These are phyloP conservation scores for Arachnomyces sp. DNA, from an alignment of 2,329 filamentous ascomycete genomes.

Conservation along the genomic window DNA sequence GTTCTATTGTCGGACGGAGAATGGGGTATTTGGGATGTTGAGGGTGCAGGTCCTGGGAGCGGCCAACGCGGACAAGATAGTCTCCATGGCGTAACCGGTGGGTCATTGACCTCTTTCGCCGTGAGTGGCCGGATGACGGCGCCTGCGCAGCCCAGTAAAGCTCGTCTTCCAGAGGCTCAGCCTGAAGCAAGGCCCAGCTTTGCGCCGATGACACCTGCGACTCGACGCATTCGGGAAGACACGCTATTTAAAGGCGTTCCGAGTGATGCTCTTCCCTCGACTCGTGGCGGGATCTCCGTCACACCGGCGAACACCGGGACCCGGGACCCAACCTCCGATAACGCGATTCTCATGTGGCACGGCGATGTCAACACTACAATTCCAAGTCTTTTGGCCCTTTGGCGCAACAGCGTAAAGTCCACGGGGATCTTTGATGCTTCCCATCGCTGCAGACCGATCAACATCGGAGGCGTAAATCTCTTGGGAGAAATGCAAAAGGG, in stretches of 20 bases:
- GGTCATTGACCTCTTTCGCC: constrained; percentile 35
- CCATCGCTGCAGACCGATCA: constrained; percentile 29
- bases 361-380: constrained; percentile 35
- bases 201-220: constrained; percentile 43
- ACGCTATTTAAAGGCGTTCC: constrained; percentile 34
- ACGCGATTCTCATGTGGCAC: constrained; percentile 38
- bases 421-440: constrained; percentile 33
- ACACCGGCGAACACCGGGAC: constrained; percentile 27
- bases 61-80: constrained; percentile 31
- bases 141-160: constrained; percentile 16
- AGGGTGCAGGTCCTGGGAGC: constrained; percentile 36
- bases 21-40: constrained; percentile 45
- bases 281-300: constrained; percentile 36
- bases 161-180: constrained; percentile 22
- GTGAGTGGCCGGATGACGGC: constrained; percentile 33
- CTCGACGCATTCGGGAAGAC: constrained; percentile 39
- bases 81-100: constrained; percentile 32
- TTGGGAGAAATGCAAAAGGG: constrained; percentile 35
- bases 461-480: constrained; percentile 31
- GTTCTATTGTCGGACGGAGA: constrained; percentile 40
- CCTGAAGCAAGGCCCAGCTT: constrained; percentile 24
- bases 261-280: constrained; percentile 21
- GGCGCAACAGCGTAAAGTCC: constrained; percentile 34
- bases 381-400: constrained; percentile 36
- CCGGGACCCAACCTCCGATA: constrained; percentile 31